Base-by-base conservation (phyloP, 768 basidiomycete species). In the Mycena capillaripes region DNA sequence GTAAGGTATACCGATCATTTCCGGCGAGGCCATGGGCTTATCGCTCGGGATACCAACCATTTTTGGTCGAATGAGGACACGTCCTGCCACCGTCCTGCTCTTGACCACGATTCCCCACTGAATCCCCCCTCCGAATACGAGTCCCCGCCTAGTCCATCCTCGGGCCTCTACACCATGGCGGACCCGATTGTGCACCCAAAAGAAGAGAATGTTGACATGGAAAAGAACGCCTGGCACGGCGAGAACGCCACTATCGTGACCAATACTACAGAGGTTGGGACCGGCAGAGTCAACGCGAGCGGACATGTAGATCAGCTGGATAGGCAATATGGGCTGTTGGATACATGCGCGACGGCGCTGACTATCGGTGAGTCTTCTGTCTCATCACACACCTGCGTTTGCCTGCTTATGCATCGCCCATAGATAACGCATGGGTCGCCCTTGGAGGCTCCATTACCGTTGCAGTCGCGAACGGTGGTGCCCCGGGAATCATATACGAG, bases 401-500 rank as follows among this genome's bases (percentile, higher is more conserved):
- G 32, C 38, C 40, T 23, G 4, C 52, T 53, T 14, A 53, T 17
- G 27, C 23, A 21, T 27, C 23, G 11, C 27, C 19, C 53, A 32
- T 30, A 71, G 70, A 71, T 17, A 59, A 60, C 27, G 70, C 70
- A 19, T 71, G 70, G 70, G 64, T 66, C 3, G 70, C 70, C 1
- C 34, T 71, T 0, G 70, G 70, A 9, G 70, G 70, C 6, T 57
- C 70, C 25, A 71, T 71, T 27, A 60, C 66, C 4, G 23, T 71
- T 4, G 63, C 63, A 9, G 46, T 71, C 25, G 58, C 70, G 10
- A 71, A 71, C 29, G 70, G 70, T 8, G 70, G 70, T 21, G 46
- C 70, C 12, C 70, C 70, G 25, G 70, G 70, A 4, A 66, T 71
- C 36, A 71, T 71, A 25, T 71, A 66, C 63, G 70, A 71, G 56